Conservation (phyloP, 2,329 filamentous ascomycete genomes). For the Sphaerulina musiva region DNA sequence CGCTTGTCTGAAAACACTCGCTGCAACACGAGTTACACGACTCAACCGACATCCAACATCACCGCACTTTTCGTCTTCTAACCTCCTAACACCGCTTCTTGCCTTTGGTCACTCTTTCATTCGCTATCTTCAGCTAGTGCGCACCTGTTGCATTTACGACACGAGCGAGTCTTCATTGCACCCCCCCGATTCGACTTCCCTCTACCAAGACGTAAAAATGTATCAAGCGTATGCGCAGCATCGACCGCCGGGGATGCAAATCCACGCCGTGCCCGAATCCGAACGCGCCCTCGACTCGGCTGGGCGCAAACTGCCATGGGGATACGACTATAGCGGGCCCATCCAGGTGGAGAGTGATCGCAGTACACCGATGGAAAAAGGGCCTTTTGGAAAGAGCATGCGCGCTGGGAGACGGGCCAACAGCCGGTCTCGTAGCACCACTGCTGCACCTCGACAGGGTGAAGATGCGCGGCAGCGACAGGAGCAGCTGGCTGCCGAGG, state of each 20-base stretch:
- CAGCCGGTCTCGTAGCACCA: slow-evolving; percentile 37
- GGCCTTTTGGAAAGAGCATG: slow-evolving; percentile 53
- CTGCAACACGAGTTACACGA: not conserved
- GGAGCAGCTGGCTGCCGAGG: slow-evolving; percentile 42
- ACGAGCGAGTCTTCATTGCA: too few relatives aligned
- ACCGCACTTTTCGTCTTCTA: not conserved
- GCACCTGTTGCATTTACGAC: not conserved
- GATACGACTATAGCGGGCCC: slow-evolving; percentile 40
- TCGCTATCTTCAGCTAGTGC: not conserved
- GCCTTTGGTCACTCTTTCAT: not conserved
- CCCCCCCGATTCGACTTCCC: not conserved
- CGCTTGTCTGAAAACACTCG: not conserved
- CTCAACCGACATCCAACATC: not conserved
- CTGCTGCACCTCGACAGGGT: slow-evolving; percentile 53
- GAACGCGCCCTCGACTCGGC: slow-evolving; percentile 56
- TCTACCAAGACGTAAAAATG: not conserved
- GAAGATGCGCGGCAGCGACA: slow-evolving; percentile 45
- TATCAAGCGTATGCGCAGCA: slow-evolving; percentile 13
- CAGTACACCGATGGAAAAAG: slow-evolving; percentile 51
- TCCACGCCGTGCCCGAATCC: slow-evolving; percentile 58
- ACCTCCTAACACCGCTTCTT: not conserved
- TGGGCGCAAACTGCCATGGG: slow-evolving; percentile 57
- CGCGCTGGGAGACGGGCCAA: slow-evolving; percentile 6
- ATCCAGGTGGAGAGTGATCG: slow-evolving; percentile 15
- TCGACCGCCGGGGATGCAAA: slow-evolving; percentile 48